Base-by-base conservation (phyloP, 768 basidiomycete species). In the Trametes elegans region DNA sequence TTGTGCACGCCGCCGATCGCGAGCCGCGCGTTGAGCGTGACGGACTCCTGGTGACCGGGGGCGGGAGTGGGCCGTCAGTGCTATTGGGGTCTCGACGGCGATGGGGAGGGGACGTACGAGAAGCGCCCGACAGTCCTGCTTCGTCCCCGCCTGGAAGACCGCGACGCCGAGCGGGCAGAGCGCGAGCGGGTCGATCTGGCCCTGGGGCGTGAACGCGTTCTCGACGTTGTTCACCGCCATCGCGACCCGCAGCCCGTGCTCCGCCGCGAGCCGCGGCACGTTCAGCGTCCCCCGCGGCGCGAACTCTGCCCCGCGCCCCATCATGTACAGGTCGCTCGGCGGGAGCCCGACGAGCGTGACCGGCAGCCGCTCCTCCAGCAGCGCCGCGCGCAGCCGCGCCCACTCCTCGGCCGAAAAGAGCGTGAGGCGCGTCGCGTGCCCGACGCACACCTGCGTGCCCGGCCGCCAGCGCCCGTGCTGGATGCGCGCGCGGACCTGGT, bases 161-260 rank as follows among this genome's bases (percentile, higher is more conserved):
- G 76, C 79, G 10, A 83, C 79, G 18, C 79, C 82, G 40, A 87
- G 76, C 31, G 80, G 74, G 45, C 82, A 79, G 49, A 87, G 68
- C 5, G 76, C 73, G n/a, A 87, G 69, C 8, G 84, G 83, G 70
- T 85, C 84, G 39, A 81, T 64, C 24, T 76, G 77, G 47, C 85
- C 85, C 70, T 87, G 85, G 35, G 85, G 86, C 31, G 81, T 86
- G 66, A 85, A 87, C 27, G 82, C 79, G 60, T 87, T 87, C 58
- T 79, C 79, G 61, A 85, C 76, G 62, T 85, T 85, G 68, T 85
- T 84, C 32, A 85, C 79, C 51, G 79, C 73, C 76, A 84, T 76
- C 49, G 81, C 81, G 49, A 81, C 69, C 40, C 74, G 70, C 27
- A 84, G 55, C 10, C 76, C 73, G 63, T 78, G 74, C 46, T 76